phyloP scores from a whole-genome alignment of 164 flowering plant species.

The Aristolochia contorta region DNA sequence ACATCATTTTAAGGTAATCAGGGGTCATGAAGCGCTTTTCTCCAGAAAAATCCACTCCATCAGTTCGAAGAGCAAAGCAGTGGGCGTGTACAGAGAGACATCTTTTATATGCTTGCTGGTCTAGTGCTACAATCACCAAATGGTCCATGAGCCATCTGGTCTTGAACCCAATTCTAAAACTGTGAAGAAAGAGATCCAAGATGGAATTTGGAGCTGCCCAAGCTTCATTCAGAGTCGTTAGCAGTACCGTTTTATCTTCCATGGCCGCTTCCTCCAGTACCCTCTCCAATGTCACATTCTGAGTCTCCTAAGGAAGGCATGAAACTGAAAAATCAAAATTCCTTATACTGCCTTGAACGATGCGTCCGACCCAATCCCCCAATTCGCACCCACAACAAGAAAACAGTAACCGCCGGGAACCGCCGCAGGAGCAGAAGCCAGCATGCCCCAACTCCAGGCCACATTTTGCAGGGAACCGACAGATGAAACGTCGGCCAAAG shows the following conservation, averaged over 20 bases:
- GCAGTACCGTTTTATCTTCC: slow-evolving; percentile 55
- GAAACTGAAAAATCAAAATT: neutral
- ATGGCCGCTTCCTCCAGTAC: slow-evolving; percentile 54
- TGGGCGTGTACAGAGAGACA: slow-evolving; percentile 47
- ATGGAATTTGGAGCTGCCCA: slow-evolving; percentile 72
- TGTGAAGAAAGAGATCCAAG: slow-evolving; percentile 65
- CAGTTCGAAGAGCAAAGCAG: slow-evolving; percentile 58
- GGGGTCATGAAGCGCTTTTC: slow-evolving; percentile 80
- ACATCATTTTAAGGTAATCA: slow-evolving; percentile 79
- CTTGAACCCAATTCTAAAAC: slow-evolving; percentile 60
- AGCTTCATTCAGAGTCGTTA: slow-evolving; percentile 77
- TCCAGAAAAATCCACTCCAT: slow-evolving; percentile 50
- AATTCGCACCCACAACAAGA: neutral
- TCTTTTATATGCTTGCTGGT: slow-evolving; percentile 51
- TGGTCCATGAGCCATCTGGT: slow-evolving; percentile 53
- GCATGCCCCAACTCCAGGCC: too few species aligned
- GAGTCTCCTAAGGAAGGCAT: slow-evolving; percentile 22
- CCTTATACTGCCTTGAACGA: too few species aligned
- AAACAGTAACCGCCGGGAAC: neutral
- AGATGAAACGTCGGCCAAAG: neutral
- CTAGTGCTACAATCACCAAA: slow-evolving; percentile 71
- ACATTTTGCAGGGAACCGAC: neutral
- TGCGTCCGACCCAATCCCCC: too few species aligned
- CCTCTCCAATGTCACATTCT: slow-evolving; percentile 33
- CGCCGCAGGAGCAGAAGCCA: too few species aligned